These are phyloP conservation scores for Fusarium heterosporum DNA, from an alignment of 2,329 filamentous ascomycete species.

Conservation along the genomic window DNA sequence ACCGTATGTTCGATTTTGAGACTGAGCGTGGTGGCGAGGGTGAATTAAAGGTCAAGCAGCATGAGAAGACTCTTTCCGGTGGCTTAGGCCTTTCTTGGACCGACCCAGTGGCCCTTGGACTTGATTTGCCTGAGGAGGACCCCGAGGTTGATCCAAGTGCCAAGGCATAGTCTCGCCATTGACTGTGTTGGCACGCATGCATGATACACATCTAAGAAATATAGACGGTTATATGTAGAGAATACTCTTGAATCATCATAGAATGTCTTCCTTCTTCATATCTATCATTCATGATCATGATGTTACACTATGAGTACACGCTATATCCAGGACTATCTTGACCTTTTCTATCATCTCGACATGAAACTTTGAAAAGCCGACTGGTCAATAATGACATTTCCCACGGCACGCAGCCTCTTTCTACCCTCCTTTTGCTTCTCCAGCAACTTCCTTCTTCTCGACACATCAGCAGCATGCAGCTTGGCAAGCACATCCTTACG, in stretches of 20 bases:
- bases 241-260: neutral
- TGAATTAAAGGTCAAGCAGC: conserved; percentile 57
- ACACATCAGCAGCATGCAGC: conserved; percentile 90
- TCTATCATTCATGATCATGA: conserved; percentile 21
- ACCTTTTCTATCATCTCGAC: conserved; percentile 68
- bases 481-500: conserved; percentile 95
- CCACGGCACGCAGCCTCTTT: conserved; percentile 84
- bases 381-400: conserved; percentile 96
- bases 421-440: conserved; percentile 97
- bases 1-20: conserved; percentile 70
- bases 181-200: neutral
- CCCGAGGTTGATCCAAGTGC: conserved; percentile 4
- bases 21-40: conserved; percentile 41
- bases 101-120: conserved; percentile 54
- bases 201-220: neutral
- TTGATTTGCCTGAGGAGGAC: conserved; percentile 53
- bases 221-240: neutral
- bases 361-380: conserved; percentile 95
- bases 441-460: conserved; percentile 83
- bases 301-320: conserved; percentile 38
- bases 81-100: conserved; percentile 53
- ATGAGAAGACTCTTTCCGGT: conserved; percentile 54
- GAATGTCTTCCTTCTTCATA: neutral
- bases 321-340: neutral
- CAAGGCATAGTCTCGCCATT: neutral